phyloP scores from a whole-genome alignment of 208 protist species.

The Zelonia costaricensis region DNA sequence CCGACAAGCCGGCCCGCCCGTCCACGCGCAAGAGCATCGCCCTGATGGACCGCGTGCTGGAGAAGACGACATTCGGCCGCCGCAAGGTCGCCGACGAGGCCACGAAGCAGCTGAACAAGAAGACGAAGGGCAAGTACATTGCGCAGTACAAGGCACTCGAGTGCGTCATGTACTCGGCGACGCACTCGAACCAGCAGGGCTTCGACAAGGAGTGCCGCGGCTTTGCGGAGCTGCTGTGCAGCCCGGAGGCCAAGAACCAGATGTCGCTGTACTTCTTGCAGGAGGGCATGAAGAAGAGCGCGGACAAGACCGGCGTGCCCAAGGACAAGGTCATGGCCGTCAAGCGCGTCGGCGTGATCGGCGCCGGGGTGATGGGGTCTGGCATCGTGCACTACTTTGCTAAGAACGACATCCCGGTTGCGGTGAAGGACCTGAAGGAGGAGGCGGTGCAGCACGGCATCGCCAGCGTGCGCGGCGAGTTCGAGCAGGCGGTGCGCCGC shows the following conservation, averaged over 20 bases:
- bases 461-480: constrained; percentile 62
- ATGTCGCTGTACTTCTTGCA: constrained; percentile 92
- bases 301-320: constrained; percentile 70
- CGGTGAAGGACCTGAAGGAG: constrained; percentile 76
- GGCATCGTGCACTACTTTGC: constrained; percentile 88
- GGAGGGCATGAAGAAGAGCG: constrained; percentile 90
- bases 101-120: constrained; percentile 80
- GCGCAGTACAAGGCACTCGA: constrained; percentile 93
- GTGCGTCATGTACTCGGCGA: constrained; percentile 74
- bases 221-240: constrained; percentile 83
- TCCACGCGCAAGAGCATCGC: constrained; percentile 52
- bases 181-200: constrained; percentile 55
- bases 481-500: constrained; percentile 57
- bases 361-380: constrained; percentile 85
- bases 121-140: constrained; percentile 94
- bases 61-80: constrained; percentile 61
- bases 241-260: constrained; percentile 87
- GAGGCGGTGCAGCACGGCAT: constrained; percentile 74
- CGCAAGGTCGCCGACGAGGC: constrained; percentile 52
- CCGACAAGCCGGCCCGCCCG: constrained; percentile 52
- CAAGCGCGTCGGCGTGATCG: constrained; percentile 67
- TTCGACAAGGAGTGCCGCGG: constrained; percentile 64
- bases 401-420: constrained; percentile 68
- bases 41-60: constrained; percentile 54
- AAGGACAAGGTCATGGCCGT: constrained; percentile 59